Conservation (phyloP, 257 asterid genomes). For the Solanum etuberosum region DNA sequence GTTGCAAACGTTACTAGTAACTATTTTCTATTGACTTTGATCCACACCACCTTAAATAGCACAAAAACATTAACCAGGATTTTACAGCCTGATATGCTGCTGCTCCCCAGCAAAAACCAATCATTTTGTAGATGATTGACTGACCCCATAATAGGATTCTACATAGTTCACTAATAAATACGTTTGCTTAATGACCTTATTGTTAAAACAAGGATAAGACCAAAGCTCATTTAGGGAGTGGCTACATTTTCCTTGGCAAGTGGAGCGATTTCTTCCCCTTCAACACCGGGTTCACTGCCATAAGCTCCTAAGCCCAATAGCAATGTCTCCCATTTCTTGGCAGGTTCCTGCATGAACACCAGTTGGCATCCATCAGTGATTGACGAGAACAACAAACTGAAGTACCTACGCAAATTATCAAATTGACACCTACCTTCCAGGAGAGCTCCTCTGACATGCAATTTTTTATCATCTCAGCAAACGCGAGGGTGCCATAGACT, state of each 20-base stretch:
- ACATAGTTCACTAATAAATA: background rate
- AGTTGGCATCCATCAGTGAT: background rate
- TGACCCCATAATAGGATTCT: background rate
- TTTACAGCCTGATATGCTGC: background rate
- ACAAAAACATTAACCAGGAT: background rate
- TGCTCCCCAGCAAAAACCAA: background rate
- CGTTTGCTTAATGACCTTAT: background rate
- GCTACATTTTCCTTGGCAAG: conserved; percentile 80
- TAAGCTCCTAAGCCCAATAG: conserved; percentile 59
- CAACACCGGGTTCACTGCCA: conserved; percentile 57
- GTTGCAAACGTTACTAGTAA: background rate
- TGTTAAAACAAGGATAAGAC: background rate
- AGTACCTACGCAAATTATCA: background rate
- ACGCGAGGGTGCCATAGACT: conserved; percentile 40
- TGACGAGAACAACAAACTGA: background rate
- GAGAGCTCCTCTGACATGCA: conserved; percentile 92
- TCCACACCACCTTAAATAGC: background rate
- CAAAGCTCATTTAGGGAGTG: conserved; percentile 41
- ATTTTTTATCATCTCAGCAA: conserved; percentile 59
- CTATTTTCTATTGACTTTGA: background rate
- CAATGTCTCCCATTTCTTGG: conserved; percentile 73
- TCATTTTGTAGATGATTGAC: background rate
- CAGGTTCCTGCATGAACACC: conserved; percentile 50
- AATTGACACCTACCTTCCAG: conserved; percentile 62
- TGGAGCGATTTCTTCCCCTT: conserved; percentile 82